Conservation (phyloP, 768 basidiomycete genomes). For the Lactifluus rugatus region DNA sequence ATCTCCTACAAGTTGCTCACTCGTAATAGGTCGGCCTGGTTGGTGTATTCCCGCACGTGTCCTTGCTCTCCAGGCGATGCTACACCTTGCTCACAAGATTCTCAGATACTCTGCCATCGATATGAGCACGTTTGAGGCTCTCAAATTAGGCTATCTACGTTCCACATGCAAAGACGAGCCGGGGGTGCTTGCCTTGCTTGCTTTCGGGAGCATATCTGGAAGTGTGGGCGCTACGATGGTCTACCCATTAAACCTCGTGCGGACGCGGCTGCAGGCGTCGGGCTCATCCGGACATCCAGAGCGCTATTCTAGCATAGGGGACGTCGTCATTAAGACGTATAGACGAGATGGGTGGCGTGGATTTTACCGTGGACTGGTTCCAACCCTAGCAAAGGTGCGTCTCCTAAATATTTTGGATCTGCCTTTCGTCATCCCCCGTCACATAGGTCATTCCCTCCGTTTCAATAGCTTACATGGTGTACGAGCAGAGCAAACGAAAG, state of each 20-base stretch:
- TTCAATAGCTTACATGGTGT: constrained; percentile 94
- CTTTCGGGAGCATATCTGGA: constrained; percentile 89
- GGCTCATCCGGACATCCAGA: constrained; percentile 94
- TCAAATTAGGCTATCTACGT: constrained; percentile 81
- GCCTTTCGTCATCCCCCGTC: neutral
- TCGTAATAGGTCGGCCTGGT: constrained; percentile 72
- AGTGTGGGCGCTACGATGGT: constrained; percentile 91
- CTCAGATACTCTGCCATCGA: constrained; percentile 85
- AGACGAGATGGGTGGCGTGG: constrained; percentile 85
- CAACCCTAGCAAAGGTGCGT: constrained; percentile 80
- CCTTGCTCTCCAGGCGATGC: neutral
- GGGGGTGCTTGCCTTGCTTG: constrained; percentile 73
- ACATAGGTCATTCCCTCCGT: constrained; percentile 86
- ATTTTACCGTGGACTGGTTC: constrained; percentile 87
- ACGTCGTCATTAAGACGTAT: constrained; percentile 75
- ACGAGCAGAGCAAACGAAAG: constrained; percentile 79
- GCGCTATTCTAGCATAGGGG: constrained; percentile 76
- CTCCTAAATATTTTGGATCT: neutral
- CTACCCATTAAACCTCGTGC: constrained; percentile 84
- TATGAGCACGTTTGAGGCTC: constrained; percentile 93
- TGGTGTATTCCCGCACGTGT: constrained; percentile 86
- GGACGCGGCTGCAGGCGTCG: constrained; percentile 92
- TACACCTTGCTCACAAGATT: constrained; percentile 11
- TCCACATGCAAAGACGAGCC: constrained; percentile 88
- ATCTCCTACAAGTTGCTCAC: constrained; percentile 17